Percentiles rank a stretch among this genome's conserved stretches.
Evolutionary conservation across 148 eudicot species (phyloP).

Genomic region (Oxyria digyna): DNA sequence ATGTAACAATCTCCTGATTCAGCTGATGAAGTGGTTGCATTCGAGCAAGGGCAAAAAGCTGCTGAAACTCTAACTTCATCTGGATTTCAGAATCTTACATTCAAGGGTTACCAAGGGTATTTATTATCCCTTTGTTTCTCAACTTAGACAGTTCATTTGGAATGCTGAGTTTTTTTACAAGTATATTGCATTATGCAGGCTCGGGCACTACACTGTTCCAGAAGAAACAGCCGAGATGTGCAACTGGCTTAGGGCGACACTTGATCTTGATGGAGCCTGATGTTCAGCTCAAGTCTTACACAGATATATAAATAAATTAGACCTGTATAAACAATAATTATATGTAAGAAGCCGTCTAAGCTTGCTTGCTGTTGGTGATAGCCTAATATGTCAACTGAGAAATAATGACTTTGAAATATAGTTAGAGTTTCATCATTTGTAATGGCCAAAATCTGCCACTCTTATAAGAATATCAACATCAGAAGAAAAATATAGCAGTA

Average conservation of each 20-base stretch:
- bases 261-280: slow-evolving; percentile 40
- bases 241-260: slow-evolving; percentile 33
- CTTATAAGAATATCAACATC: no score
- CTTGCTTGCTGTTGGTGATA: no score
- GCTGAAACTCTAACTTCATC: slow-evolving; percentile 32
- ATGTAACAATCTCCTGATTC: not conserved
- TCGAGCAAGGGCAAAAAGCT: slow-evolving; percentile 51
- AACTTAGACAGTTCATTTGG: not conserved
- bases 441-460: no score
- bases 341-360: no score
- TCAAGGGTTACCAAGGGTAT: slow-evolving; percentile 48
- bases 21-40: no score
- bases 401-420: no score
- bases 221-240: slow-evolving; percentile 58
- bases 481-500: no score
- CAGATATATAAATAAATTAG: not conserved
- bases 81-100: slow-evolving; percentile 52
- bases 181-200: slow-evolving; percentile 18
- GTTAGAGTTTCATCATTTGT: no score
- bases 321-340: not conserved
- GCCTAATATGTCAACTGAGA: no score
- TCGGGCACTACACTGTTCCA: no score
- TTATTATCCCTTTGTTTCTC: not conserved
- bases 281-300: not conserved
- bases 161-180: not conserved